A percentile compares a stretch with the other conserved stretches of the same genome.
Conservation (phyloP, 495 filamentous ascomycete species). For the Neurospora sp. region DNA sequence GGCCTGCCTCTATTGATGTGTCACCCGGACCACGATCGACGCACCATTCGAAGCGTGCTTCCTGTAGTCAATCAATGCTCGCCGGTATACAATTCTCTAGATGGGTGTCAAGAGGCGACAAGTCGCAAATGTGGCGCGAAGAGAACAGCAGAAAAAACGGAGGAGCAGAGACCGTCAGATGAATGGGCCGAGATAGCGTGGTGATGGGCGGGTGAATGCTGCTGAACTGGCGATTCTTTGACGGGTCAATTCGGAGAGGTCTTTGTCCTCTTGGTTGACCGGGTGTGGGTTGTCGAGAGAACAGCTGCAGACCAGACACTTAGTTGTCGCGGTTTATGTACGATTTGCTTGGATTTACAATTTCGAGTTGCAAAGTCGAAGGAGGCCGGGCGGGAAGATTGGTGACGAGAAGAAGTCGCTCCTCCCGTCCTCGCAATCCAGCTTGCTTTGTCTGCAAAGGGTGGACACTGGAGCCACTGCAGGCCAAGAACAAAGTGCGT, state of each 20-base stretch:
- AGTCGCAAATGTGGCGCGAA: not conserved
- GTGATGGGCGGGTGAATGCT: not conserved
- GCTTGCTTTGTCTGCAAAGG: not conserved
- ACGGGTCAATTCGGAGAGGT: not conserved
- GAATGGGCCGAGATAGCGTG: not conserved
- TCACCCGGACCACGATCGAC: not conserved
- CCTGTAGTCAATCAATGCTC: not conserved
- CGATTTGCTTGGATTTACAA: not conserved
- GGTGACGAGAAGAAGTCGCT: not conserved
- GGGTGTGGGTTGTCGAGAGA: not conserved
- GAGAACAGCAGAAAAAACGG: not conserved
- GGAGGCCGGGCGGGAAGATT: not conserved
- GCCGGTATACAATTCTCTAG: not conserved
- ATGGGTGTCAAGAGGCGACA: not conserved
- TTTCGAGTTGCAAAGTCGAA: not conserved
- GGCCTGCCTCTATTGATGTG: not conserved
- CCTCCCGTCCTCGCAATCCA: not conserved
- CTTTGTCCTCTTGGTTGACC: not conserved
- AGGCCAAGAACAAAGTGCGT: not conserved
- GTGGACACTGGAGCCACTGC: not conserved
- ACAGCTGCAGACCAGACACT: not conserved
- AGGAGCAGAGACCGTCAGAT: not conserved
- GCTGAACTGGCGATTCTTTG: not conserved
- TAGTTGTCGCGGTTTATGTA: not conserved
- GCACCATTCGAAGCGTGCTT: not conserved